phyloP scores from a whole-genome alignment of 2,329 filamentous ascomycete species.

The Fusarium denticulatum region DNA sequence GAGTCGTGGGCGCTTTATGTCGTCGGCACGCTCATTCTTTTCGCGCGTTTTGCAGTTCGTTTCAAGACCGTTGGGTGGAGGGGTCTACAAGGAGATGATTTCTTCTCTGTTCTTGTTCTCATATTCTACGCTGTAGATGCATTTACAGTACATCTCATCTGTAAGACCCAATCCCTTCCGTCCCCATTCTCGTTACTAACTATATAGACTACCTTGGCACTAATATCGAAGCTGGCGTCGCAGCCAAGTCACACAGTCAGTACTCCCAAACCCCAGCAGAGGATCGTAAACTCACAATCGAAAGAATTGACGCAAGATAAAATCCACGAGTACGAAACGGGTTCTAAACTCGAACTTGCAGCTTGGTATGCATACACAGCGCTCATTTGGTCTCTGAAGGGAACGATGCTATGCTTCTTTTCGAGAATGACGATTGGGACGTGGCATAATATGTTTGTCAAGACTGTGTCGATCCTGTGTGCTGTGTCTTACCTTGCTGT shows the following conservation, averaged over 20 bases:
- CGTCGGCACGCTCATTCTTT: conserved; percentile 46
- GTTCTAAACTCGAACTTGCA: conserved; percentile 50
- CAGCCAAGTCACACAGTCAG: conserved; percentile 6
- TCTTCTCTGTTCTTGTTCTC: conserved; percentile 48
- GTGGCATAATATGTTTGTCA: conserved; percentile 39
- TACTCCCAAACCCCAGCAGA: fast-evolving
- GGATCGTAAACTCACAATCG: neutral
- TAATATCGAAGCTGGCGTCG: conserved; percentile 31
- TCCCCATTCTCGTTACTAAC: neutral
- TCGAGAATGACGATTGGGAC: conserved; percentile 43
- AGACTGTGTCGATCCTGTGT: conserved; percentile 4
- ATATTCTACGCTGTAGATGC: conserved; percentile 50
- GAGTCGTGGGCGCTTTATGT: conserved; percentile 48
- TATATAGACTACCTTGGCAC: conserved; percentile 33
- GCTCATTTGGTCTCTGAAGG: conserved; percentile 50
- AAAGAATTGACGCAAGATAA: conserved; percentile 42
- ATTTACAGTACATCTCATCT: conserved; percentile 48
- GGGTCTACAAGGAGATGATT: conserved; percentile 53
- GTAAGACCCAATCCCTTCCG: too few relatives aligned
- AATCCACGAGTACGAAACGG: conserved; percentile 42
- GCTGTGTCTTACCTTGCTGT: conserved; percentile 27
- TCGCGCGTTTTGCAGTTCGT: conserved; percentile 48
- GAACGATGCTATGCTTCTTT: conserved; percentile 45
- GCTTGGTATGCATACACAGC: conserved; percentile 54
- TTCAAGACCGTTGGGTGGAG: conserved; percentile 50